These are phyloP conservation scores for Lentinula boryana DNA, from an alignment of 768 basidiomycete species.

Conservation along the genomic window DNA sequence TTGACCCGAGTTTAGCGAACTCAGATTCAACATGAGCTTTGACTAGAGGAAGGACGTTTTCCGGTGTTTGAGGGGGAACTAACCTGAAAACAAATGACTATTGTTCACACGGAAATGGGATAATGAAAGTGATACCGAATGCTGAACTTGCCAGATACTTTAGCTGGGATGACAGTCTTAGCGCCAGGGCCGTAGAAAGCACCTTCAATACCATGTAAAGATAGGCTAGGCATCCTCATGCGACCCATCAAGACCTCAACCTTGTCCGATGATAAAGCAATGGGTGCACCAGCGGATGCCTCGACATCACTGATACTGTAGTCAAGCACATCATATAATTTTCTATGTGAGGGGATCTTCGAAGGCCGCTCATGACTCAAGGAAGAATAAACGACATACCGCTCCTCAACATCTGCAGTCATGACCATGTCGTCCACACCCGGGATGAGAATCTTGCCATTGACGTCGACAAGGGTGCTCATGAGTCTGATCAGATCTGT, in stretches of 20 bases:
- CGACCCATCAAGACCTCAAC: conserved; percentile 82
- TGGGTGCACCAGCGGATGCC: conserved; percentile 64
- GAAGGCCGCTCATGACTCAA: neutral
- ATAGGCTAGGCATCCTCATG: conserved; percentile 87
- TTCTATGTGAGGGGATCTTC: conserved; percentile 26
- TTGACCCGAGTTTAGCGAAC: conserved; percentile 64
- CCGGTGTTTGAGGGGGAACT: conserved; percentile 66
- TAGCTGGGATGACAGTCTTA: conserved; percentile 94
- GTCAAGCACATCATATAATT: conserved; percentile 69
- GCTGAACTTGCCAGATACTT: conserved; percentile 88
- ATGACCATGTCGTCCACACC: conserved; percentile 85
- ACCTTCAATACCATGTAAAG: conserved; percentile 93
- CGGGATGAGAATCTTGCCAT: conserved; percentile 83
- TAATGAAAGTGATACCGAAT: conserved; percentile 55
- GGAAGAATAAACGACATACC: conserved; percentile 27
- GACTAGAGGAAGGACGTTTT: conserved; percentile 49
- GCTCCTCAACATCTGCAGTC: conserved; percentile 66
- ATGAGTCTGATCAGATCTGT: conserved; percentile 83
- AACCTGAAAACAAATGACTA: conserved; percentile 21
- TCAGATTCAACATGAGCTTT: conserved; percentile 52
- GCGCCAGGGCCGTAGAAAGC: conserved; percentile 80
- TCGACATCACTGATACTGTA: conserved; percentile 71
- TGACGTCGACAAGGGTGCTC: conserved; percentile 73
- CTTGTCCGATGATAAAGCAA: conserved; percentile 75
- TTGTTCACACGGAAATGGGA: neutral